Percentiles rank a stretch among this genome's conserved stretches.
Evolutionary conservation across 2,329 filamentous ascomycete species (phyloP).

Genomic region (Calonectria ilicicola): DNA sequence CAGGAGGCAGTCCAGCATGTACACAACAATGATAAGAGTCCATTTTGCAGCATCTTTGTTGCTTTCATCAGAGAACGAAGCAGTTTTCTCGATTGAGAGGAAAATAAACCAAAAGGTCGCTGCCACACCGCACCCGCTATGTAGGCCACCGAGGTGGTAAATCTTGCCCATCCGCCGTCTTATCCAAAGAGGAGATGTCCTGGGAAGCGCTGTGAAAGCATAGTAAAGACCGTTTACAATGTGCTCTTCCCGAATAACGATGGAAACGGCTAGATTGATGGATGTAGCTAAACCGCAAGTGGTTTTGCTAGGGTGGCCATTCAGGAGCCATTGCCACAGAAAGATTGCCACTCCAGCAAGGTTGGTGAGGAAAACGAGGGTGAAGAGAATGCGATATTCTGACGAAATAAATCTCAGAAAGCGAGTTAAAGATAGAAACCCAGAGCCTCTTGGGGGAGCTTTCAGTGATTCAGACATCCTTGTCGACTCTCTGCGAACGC

Average conservation of each 20-base stretch:
- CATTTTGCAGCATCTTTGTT: neutral
- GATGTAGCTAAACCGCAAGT: neutral
- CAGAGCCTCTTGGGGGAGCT: neutral
- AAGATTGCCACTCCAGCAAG: constrained; percentile 37
- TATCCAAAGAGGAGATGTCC: neutral
- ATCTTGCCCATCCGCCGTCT: neutral
- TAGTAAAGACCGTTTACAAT: neutral
- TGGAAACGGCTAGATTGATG: neutral
- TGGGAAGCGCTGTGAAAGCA: neutral
- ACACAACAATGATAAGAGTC: neutral
- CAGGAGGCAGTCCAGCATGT: neutral
- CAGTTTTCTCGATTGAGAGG: constrained; percentile 1
- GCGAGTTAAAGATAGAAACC: constrained; percentile 32
- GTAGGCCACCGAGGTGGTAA: neutral
- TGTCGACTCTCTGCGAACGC: neutral
- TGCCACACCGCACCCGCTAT: neutral
- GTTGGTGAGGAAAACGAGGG: constrained; percentile 60
- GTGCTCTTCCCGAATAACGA: neutral
- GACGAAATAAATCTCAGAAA: constrained; percentile 36
- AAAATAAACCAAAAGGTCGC: neutral
- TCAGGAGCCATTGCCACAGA: neutral
- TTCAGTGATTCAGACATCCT: neutral
- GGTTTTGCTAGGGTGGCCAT: neutral
- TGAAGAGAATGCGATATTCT: constrained; percentile 63
- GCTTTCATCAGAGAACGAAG: neutral